These are phyloP conservation scores for Diaporthe ampelina DNA, from an alignment of 2,329 filamentous ascomycete species.

Conservation along the genomic window DNA sequence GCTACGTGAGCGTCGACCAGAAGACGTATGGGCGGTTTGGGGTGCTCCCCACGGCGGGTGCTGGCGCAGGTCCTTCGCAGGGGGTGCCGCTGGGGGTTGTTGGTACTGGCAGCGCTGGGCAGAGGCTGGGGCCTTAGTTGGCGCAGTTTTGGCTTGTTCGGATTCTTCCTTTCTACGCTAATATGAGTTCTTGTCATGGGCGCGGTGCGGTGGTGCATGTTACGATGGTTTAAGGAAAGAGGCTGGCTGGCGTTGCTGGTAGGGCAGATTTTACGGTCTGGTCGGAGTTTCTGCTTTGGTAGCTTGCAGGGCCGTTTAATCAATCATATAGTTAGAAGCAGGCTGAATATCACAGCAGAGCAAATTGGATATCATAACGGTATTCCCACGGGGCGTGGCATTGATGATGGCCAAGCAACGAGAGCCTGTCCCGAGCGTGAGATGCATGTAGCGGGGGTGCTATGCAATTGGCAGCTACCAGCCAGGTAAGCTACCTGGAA, in stretches of 20 bases:
- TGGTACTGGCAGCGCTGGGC: slow-evolving; percentile 62
- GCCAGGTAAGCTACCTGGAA: neutral
- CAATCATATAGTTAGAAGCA: neutral
- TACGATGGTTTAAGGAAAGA: neutral
- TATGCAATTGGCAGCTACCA: slow-evolving; percentile 39
- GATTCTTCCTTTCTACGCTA: neutral
- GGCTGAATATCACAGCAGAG: neutral
- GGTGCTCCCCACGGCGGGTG: slow-evolving; percentile 71
- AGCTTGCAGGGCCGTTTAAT: slow-evolving; percentile 16
- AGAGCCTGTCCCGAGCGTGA: too few species aligned
- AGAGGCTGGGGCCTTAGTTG: slow-evolving; percentile 76
- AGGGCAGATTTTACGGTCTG: slow-evolving; percentile 6
- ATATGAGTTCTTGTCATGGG: neutral
- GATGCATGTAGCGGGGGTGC: slow-evolving; percentile 37
- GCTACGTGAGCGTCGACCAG: slow-evolving; percentile 95
- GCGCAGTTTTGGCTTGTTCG: neutral
- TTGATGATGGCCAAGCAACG: neutral
- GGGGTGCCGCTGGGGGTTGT: slow-evolving; percentile 76
- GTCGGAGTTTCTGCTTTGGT: neutral
- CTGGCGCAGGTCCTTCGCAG: slow-evolving; percentile 62
- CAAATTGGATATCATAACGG: too few species aligned
- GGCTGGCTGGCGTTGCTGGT: slow-evolving; percentile 30
- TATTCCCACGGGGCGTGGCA: neutral
- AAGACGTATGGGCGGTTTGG: slow-evolving; percentile 96
- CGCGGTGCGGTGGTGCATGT: neutral